Evolutionary conservation across 164 flowering plant species (phyloP).

Genomic region (Sedum album): DNA sequence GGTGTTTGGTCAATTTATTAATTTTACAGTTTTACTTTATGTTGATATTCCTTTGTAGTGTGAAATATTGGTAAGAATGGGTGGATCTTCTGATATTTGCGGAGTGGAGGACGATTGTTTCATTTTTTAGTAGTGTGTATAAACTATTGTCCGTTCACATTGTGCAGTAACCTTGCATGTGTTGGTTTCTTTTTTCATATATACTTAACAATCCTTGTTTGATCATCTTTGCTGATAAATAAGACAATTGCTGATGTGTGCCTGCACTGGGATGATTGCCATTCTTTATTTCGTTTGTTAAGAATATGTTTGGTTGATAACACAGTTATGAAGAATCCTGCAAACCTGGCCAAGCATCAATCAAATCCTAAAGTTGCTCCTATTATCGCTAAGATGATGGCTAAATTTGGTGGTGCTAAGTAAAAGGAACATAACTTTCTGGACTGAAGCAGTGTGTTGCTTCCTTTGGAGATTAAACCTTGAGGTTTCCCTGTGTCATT

Average conservation of each 20-base stretch:
- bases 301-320: slow-evolving; percentile 6
- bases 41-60: not conserved
- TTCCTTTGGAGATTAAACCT: too few relatives aligned
- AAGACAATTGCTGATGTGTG: not conserved
- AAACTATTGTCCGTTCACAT: too few relatives aligned
- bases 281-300: not conserved
- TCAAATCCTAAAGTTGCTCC: slow-evolving; percentile 97
- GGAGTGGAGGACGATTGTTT: too few relatives aligned
- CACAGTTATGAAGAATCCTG: slow-evolving; percentile 98
- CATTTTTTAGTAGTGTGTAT: too few relatives aligned
- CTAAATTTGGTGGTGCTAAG: slow-evolving; percentile 66
- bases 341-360: slow-evolving; percentile 88
- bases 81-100: not conserved
- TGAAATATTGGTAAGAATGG: not conserved
- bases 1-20: too few relatives aligned
- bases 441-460: not conserved
- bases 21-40: not conserved
- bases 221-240: too few relatives aligned
- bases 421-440: slow-evolving; percentile 15
- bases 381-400: slow-evolving; percentile 94
- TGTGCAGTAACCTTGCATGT: too few relatives aligned
- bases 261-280: not conserved
- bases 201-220: not conserved
- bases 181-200: not conserved
- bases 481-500: too few relatives aligned